phyloP scores from a whole-genome alignment of 225 moss, liverwort and hornwort genomes.

The Neckera pumila region DNA sequence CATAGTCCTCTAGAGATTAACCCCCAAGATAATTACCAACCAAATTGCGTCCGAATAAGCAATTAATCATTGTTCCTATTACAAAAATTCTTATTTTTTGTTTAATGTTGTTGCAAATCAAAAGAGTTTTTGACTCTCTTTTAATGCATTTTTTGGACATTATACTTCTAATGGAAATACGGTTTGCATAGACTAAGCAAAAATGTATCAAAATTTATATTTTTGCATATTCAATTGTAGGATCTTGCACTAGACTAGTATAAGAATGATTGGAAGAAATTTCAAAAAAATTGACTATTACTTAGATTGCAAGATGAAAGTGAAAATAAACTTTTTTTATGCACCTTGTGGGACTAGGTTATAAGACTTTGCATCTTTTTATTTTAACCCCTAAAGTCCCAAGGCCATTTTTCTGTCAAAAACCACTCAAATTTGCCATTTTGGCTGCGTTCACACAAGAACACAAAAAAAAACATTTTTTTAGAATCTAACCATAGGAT shows the following conservation, averaged over 20 bases:
- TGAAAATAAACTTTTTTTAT: no score
- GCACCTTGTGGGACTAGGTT: no score
- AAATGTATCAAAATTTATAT: rapidly evolving
- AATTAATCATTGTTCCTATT: background rate
- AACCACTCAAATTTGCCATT: no score
- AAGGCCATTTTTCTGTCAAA: no score
- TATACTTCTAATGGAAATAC: background rate
- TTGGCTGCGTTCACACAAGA: no score
- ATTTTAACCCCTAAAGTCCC: no score
- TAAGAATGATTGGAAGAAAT: background rate
- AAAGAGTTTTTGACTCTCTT: background rate
- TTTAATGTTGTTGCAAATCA: background rate
- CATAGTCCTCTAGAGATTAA: no score
- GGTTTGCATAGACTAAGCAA: background rate
- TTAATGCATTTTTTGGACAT: background rate
- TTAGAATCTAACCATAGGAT: no score
- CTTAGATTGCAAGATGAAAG: no score
- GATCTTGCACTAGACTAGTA: background rate
- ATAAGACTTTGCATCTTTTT: background rate
- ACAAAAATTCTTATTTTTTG: background rate
- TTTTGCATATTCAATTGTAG: rapidly evolving
- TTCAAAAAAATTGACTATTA: background rate
- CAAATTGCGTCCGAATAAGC: background rate
- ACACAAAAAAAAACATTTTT: no score
- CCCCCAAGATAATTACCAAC: background rate